Evolutionary conservation across 2,329 filamentous ascomycete genomes (phyloP), one percentile per base, ranked within the genome.

Genomic region (Rasamsonia emersonii): DNA sequence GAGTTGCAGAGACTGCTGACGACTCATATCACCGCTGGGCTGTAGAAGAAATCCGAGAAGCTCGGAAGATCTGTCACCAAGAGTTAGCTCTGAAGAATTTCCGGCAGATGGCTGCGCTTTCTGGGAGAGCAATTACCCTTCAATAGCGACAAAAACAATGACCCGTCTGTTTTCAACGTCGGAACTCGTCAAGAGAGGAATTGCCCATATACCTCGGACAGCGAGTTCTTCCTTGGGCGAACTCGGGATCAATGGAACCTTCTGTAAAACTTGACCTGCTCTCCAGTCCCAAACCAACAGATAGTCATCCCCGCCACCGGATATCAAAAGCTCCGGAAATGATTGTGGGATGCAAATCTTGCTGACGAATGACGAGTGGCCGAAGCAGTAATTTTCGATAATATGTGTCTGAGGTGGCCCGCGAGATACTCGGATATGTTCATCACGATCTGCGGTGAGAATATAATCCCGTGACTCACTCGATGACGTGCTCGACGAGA

Each of bases 351-450:
- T 62, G 47, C 79, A 81, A 25, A 98, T 64, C 36, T 75, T 77
- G 61, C 72, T 86, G 43, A 98, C 69, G 54, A 96, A 96, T 21
- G 88, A 75, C 32, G 70, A 77, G 59, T 98, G 91, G 3, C 86
- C 89, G 3, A 95, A 71, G 53, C 89, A 96, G 58, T 83, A 96
- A 0, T 71, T 71, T 58, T 96, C 86, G 42, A 95, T 93, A 38
- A 96, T 70, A 56, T 95, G 81, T 1, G 85, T 70, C 56, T 96
- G 88, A 1, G 85, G 82, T 39, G 78, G 69, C 23, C 80, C 85
- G 36, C 86, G 74, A 29, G 85, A 93, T 13, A 95, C 70, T 21
- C 91, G 82, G 49, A 98, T 89, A 59, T 98, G 91, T 58, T 86
- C 77, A 50, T 84, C 79, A 38, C 79, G 68, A 54, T 84, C 79